Percentiles rank a stretch among this genome's conserved stretches.
phyloP scores from a whole-genome alignment of 2,329 filamentous ascomycete species.

The Trichoderma sp. region DNA sequence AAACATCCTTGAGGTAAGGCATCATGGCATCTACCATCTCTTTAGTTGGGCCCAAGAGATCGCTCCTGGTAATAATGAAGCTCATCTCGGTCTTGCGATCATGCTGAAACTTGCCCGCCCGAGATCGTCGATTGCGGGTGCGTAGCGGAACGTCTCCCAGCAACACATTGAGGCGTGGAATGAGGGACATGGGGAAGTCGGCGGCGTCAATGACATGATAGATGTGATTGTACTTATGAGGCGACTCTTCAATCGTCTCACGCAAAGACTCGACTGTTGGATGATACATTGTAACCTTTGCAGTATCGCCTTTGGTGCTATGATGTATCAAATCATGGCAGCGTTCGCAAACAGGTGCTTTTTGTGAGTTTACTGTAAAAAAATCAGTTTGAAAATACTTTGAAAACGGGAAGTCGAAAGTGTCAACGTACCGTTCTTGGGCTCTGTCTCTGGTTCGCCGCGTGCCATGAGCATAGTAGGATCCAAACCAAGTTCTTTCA shows the following conservation, averaged over 20 bases:
- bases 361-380: conserved; percentile 32
- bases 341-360: conserved; percentile 75
- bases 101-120: conserved; percentile 64
- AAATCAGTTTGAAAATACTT: neutral
- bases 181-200: conserved; percentile 92
- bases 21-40: conserved; percentile 83
- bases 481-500: conserved; percentile 53
- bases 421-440: conserved; percentile 18
- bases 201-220: conserved; percentile 95
- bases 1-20: conserved; percentile 77
- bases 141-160: conserved; percentile 75
- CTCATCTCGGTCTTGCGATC: conserved; percentile 77
- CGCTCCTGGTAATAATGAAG: conserved; percentile 88
- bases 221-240: conserved; percentile 87
- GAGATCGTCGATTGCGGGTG: conserved; percentile 78
- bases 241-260: conserved; percentile 85
- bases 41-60: conserved; percentile 82
- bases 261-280: conserved; percentile 80
- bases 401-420: neutral
- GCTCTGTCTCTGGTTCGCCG: conserved; percentile 33
- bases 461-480: conserved; percentile 45
- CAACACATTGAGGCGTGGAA: conserved; percentile 73
- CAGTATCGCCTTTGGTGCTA: conserved; percentile 55
- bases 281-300: conserved; percentile 68
- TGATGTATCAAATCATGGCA: conserved; percentile 85